A percentile compares a stretch with the other conserved stretches of the same genome.
phyloP scores from a whole-genome alignment of 352 stramenopile species.

The Hyaloperonospora arabidopsidis region DNA sequence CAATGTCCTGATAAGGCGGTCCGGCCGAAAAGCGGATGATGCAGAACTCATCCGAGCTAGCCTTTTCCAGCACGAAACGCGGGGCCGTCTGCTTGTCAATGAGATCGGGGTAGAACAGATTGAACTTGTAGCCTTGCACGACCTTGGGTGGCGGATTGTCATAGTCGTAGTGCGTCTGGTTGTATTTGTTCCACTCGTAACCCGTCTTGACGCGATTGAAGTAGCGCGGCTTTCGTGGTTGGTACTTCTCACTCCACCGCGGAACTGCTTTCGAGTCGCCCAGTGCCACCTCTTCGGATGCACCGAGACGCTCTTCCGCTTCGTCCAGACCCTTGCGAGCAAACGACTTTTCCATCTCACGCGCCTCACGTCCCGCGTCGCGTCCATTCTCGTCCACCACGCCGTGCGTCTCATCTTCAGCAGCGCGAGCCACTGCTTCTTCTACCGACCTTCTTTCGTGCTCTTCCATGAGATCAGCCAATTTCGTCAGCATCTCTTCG shows the following conservation, averaged over 20 bases:
- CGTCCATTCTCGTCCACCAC: slow-evolving; percentile 29
- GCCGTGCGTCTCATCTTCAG: slow-evolving; percentile 14
- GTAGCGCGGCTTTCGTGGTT: slow-evolving; percentile 96
- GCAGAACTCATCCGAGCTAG: slow-evolving; percentile 91
- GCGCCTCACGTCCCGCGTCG: slow-evolving; percentile 59
- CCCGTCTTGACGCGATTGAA: slow-evolving; percentile 99
- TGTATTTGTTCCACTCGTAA: slow-evolving; percentile 99
- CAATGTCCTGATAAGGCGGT: slow-evolving; percentile 98
- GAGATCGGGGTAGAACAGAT: slow-evolving; percentile 99
- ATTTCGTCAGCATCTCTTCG: slow-evolving; percentile 89
- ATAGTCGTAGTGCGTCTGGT: slow-evolving; percentile 99
- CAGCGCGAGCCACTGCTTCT: slow-evolving; percentile 19
- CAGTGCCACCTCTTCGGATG: slow-evolving; percentile 87
- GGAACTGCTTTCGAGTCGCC: slow-evolving; percentile 49
- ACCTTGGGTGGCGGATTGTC: slow-evolving; percentile 99
- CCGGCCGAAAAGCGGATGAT: slow-evolving; percentile 97
- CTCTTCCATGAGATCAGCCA: slow-evolving; percentile 87
- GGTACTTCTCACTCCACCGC: slow-evolving; percentile 95
- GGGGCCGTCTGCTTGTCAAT: slow-evolving; percentile 95
- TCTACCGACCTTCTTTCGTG: slow-evolving; percentile 44
- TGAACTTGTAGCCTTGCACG: slow-evolving; percentile 99
- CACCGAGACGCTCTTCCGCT: slow-evolving; percentile 73
- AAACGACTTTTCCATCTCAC: slow-evolving; percentile 57
- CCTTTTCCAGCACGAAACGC: slow-evolving; percentile 91
- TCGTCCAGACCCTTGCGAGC: slow-evolving; percentile 59